Percentiles rank a stretch among this genome's conserved stretches.
phyloP scores from a whole-genome alignment of 257 asterid genomes.

The Paraleonurus japonicus region DNA sequence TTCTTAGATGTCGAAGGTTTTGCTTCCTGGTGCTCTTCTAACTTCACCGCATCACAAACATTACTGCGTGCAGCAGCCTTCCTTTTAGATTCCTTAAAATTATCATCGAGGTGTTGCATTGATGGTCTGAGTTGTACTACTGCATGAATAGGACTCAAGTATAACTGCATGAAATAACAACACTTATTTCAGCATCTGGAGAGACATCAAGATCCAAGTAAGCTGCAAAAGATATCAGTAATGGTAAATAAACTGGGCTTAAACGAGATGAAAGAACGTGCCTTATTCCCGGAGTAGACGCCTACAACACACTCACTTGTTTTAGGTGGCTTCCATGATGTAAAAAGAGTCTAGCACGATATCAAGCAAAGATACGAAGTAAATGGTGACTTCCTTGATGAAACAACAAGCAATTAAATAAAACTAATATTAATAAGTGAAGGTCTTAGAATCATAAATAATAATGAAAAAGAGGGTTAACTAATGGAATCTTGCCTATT shows the following conservation, averaged over 20 bases:
- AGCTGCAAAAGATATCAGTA: background rate
- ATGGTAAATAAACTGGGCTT: conserved; percentile 6
- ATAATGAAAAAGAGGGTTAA: background rate
- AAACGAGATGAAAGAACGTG: conserved; percentile 28
- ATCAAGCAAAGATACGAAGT: conserved; percentile 22
- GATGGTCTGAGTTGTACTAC: conserved; percentile 90
- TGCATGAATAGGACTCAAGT: conserved; percentile 78
- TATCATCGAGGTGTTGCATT: conserved; percentile 41
- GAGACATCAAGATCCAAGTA: conserved; percentile 2
- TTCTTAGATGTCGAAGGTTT: conserved; percentile 45
- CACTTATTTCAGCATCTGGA: conserved; percentile 15
- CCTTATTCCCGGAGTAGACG: conserved; percentile 70
- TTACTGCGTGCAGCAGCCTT: conserved; percentile 29
- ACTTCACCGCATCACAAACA: conserved; percentile 42
- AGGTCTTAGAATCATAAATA: background rate
- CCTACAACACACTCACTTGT: conserved; percentile 61
- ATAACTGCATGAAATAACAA: conserved; percentile 54
- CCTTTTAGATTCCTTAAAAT: conserved; percentile 37
- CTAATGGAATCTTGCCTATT: too few species aligned
- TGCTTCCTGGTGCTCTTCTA: conserved; percentile 42
- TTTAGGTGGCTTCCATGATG: conserved; percentile 58
- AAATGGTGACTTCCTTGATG: conserved; percentile 3
- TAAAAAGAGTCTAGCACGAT: conserved; percentile 52
- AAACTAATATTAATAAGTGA: background rate
- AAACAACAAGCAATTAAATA: background rate